Base-by-base conservation (phyloP, 805 yeast species). In the Hanseniaspora singularis region DNA sequence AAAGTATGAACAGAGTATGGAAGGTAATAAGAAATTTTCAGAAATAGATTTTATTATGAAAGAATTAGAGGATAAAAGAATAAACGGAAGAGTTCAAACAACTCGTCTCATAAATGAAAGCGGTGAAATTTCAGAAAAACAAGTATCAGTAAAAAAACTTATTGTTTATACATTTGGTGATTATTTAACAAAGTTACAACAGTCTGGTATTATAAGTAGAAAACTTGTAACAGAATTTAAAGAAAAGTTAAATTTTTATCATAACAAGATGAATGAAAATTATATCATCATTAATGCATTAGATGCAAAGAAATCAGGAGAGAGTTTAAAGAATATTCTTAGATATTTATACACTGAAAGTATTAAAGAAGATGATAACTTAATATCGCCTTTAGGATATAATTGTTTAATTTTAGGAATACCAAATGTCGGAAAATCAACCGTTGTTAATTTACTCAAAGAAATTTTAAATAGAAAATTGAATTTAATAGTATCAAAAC, bases 391-490 rank as follows among this genome's bases (percentile, higher is more conserved):
- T 0, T 62, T 87, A 50, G 97, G 97, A 0, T 65, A 82, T 40
- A 64, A 87, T 19, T 62, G 83, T 49, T 68, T 88, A 68, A 74
- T 89, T 38, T 78, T 81, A 6, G 98, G 98, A 0, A 83, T 92
- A 92, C 98, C 98, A 1, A 92, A 92, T 59, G 94, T 87, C n/a
- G 98, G 98, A 0, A 92, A 92, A 62, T 82, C 95, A 11, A 81
- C 96, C 0, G 60, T 92, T 40, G 80, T 88, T 23, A 92, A 92
- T 57, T 69, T 80, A 0, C 64, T 88, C 42, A 64, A 96, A 50
- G 64, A 64, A 7, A 64, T 63, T 14, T 69, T 24, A 48, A 41
- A 46, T 24, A 46, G 40, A 31, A 40, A 31, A 15, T 11, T 30
- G 53, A 45, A 51, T 45, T 48, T 34, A 8, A 20, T 34, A n/a